Conservation (phyloP, 108 stramenopile genomes). For the Fragilaria crotonensis region DNA sequence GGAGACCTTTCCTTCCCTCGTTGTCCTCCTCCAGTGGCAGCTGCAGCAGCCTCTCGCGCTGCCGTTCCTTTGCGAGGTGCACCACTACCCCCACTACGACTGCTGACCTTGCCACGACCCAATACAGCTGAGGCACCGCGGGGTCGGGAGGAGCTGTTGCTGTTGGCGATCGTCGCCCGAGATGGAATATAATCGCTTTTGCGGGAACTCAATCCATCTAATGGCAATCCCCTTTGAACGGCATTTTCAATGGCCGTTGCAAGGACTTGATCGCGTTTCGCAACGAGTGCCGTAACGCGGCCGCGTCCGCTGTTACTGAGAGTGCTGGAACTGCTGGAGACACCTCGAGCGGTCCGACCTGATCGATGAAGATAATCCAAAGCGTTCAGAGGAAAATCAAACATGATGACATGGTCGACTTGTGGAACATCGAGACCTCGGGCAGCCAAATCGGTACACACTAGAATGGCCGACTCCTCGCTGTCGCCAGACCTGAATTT, state of each 20-base stretch:
- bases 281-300: conserved; percentile 76
- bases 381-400: conserved; percentile 88
- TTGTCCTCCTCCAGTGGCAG: too few species aligned
- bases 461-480: conserved; percentile 37
- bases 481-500: conserved; percentile 27
- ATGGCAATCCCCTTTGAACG: conserved; percentile 63
- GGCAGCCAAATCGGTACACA: conserved; percentile 87
- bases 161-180: conserved; percentile 27
- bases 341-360: conserved; percentile 83
- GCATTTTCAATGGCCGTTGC: conserved; percentile 80
- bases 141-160: too few species aligned
- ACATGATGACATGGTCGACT: conserved; percentile 87
- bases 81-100: background rate
- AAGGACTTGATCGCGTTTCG: conserved; percentile 80
- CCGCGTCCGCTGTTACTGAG: conserved; percentile 40
- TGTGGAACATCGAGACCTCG: conserved; percentile 85
- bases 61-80: too few species aligned
- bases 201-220: conserved; percentile 72
- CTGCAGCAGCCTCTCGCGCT: too few species aligned
- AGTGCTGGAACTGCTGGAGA: too few species aligned
- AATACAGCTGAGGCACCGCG: too few species aligned
- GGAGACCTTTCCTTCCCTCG: too few species aligned
- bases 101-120: background rate
- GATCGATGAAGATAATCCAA: conserved; percentile 88
- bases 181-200: conserved; percentile 77